Base-by-base conservation (phyloP, 2,329 filamentous ascomycete species). In the Fusarium papillatum region DNA sequence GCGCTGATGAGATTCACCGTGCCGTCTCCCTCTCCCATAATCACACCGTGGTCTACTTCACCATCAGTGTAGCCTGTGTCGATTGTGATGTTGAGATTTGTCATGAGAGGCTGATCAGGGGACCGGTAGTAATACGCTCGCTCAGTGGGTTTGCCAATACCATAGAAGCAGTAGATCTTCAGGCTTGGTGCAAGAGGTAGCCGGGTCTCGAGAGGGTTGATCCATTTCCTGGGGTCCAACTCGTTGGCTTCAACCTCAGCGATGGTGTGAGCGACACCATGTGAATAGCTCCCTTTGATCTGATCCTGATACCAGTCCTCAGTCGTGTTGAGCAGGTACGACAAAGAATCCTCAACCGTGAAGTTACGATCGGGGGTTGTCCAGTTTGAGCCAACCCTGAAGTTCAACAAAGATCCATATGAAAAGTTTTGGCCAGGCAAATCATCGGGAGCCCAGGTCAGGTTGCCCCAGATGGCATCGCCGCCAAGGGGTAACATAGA, bases 141-240 rank as follows among this genome's bases (percentile, higher is more conserved):
- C 84, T 99, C 96, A 0, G 96, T 98, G 5, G 95, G 93, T 83
- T 98, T 99, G 4, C 96, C 96, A 6, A 98, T 92, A 24, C 94
- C 97, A 82, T 99, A 98, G 87, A 99, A 98, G 85, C 97, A 98
- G 85, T 96, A 98, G 16, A 99, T 95, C 83, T 98, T 98, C 80
- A 99, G 87, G 80, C 92, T 95, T 0, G 97, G 96, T 2, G 97
- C 96, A 24, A 95, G 88, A 0, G 97, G 97, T 0, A 98, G 88
- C 3, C 96, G 91, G 0, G 95, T 94, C 83, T 98, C 96, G 1
- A 98, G 90, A 0, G 97, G 97, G 81, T 99, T 99, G 72, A 98
- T 91, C 97, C 97, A 99, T 82, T 97, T 99, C 62, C 86, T 88
- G 3, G 91, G 91, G 74, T 95, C 90, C n/a, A 91, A 84, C 79